Evolutionary conservation across 495 filamentous ascomycete genomes (phyloP), one percentile per base, ranked within the genome.

Genomic region (Penicillium fimorum): DNA sequence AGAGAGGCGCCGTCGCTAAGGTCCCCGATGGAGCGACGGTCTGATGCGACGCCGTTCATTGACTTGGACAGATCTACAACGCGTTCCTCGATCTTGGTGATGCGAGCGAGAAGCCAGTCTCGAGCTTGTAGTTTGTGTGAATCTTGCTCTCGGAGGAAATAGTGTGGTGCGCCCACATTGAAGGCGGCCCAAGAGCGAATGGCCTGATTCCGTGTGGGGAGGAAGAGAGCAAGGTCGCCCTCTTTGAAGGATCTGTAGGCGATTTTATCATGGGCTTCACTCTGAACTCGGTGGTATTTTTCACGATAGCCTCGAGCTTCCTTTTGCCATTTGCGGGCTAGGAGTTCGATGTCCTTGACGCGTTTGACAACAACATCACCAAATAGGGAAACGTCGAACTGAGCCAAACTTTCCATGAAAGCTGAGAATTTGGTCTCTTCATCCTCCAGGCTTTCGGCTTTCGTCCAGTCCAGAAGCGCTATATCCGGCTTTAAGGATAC

Each of bases 181-280:
- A 99, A 99, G 4, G 95, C 94, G 5, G 94, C 94, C 94, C 94
- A 99, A 4, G 94, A 92, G 10, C 94, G 86, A 5, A 91, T 94
- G 24, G 87, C 87, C 67, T 96, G 92, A 60, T 97, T 97, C 22
- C 92, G 79, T 0, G 94, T 99, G 0, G 94, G 94, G 12, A 97
- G 79, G 77, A 99, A 99, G 10, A 99, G 79, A 22, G 93, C 95
- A 15, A 99, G 82, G 65, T 99, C 94, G 13, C 93, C 93, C 70
- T 96, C 90, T 67, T 96, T 97, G 79, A 98, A 99, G 18, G 91
- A 85, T 46, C 88, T 87, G 68, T 90, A 96, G n/a, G 95, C 92
- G 62, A 99, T 96, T 71, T 97, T 97, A 52, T 96, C 90, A 58
- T 96, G 90, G 2, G 92, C 85, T 65, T 99, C 94, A 61, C 87